Evolutionary conservation across 225 moss, liverwort and hornwort species (phyloP), one percentile per base, ranked within the genome.

Genomic region (Marchantia paleacea): DNA sequence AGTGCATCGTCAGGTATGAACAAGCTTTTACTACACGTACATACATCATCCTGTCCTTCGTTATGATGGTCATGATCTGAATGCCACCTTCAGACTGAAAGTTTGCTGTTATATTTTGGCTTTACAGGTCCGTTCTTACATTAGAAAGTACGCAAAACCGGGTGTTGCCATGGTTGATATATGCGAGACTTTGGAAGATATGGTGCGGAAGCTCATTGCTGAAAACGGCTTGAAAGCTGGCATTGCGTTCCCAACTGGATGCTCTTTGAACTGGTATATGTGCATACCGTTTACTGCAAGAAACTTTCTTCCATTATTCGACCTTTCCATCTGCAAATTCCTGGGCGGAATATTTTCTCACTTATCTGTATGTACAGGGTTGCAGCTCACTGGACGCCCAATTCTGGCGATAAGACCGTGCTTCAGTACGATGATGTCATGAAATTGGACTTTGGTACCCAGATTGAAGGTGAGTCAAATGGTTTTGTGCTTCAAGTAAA

Each of bases 371-470:
- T 54, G 47, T 81, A 55, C 75, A 97, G 94, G 94, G 95, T 95
- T 79, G 97, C 97, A 87, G 95, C 95, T 80, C 97, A 97, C 82
- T 97, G 90, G 91, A 93, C 97, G 70, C 97, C 97, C 50, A 97
- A 95, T 80, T 76, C 85, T 53, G 95, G 97, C 70, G 97, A 97
- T 80, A 93, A 93, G 83, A 97, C 95, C 58, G 93, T 97, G 53
- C 94, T 97, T 72, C 95, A 97, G 83, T 97, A 97, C 55, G 97
- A 97, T 79, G 97, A 97, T 84, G 97, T 97, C 53, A 97, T 97
- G 97, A 97, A 97, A 78, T 71, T 97, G 83, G 97, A 97, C 76
- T 97, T 95, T 61, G 95, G 95, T 28, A 93, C 95, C 58, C 97
- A 97, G 3, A 93, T 97, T 72, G 95, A 93, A 85, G 97, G 96